A percentile compares a stretch with the other conserved stretches of the same genome.
Conservation (phyloP, 768 basidiomycete species). For the Cystofilobasidium macerans region DNA sequence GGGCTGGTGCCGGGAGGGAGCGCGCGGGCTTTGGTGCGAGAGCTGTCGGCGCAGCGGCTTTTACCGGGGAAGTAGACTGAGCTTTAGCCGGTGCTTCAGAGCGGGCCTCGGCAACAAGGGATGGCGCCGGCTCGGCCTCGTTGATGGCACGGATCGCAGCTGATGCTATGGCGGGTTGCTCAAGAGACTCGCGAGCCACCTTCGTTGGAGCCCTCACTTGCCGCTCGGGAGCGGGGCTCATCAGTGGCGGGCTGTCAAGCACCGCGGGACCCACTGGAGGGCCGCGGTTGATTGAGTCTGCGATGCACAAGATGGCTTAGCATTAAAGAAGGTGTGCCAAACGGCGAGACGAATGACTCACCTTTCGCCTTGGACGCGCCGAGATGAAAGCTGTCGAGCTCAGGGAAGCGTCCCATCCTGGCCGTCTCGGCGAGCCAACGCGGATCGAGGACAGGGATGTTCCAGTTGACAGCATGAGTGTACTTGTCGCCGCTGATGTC, state of each 20-base stretch:
- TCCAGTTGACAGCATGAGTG: slow-evolving; percentile 69
- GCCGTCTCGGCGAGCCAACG: slow-evolving; percentile 60
- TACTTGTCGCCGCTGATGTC: slow-evolving; percentile 60
- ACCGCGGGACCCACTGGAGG: no score
- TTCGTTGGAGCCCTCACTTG: no score
- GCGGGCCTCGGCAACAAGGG: neutral
- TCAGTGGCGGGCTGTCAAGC: no score
- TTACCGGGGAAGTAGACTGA: neutral
- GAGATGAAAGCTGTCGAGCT: neutral
- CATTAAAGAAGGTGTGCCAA: no score
- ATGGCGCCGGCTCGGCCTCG: neutral
- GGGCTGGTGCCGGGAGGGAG: neutral
- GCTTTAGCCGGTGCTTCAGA: no score
- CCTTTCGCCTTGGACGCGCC: slow-evolving; percentile 1
- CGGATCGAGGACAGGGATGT: slow-evolving; percentile 57
- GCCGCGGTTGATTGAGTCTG: slow-evolving; percentile 16
- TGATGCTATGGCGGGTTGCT: neutral
- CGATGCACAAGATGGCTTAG: no score
- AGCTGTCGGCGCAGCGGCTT: neutral
- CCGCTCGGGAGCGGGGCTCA: no score
- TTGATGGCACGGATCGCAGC: neutral
- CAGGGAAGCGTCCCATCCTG: slow-evolving; percentile 40
- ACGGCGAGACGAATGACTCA: no score
- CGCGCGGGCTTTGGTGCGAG: neutral
- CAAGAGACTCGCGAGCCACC: neutral